These are phyloP conservation scores for Pyrus bretschneideri DNA, from an alignment of 306 rosid genomes.

Conservation along the genomic window DNA sequence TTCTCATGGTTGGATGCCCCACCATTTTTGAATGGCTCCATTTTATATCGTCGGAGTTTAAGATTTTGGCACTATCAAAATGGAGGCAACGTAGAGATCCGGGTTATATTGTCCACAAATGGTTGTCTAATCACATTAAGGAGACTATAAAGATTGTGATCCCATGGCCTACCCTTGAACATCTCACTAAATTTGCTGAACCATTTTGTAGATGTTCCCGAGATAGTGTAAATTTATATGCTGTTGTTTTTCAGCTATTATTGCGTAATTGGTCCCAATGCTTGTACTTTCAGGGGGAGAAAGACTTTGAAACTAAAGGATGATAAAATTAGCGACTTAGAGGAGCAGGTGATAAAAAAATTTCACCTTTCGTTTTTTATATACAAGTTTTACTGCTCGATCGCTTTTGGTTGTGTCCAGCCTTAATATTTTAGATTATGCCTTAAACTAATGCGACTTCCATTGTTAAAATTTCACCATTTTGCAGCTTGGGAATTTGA, in stretches of 20 bases:
- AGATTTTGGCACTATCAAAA: neutral
- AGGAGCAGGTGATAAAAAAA: conserved; percentile 55
- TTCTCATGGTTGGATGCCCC: neutral
- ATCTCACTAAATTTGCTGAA: neutral
- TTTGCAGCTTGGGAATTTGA: conserved; percentile 66
- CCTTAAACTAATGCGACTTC: conserved; percentile 12
- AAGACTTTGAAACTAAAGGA: conserved; percentile 30
- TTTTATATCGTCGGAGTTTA: neutral
- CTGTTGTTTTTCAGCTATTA: neutral
- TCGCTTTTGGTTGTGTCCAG: neutral
- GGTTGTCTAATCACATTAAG: neutral
- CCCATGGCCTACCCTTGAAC: neutral
- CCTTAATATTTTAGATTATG: neutral
- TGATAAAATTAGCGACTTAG: conserved; percentile 42
- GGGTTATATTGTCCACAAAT: neutral
- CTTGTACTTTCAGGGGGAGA: conserved; percentile 46
- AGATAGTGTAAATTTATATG: neutral
- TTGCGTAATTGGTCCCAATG: neutral
- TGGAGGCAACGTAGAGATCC: neutral
- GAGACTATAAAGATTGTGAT: neutral
- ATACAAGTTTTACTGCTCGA: neutral
- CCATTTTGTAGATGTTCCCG: neutral
- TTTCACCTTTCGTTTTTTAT: neutral
- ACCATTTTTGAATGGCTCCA: neutral
- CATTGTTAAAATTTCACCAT: neutral